These are phyloP conservation scores for Rhizopogon rudus DNA, from an alignment of 768 basidiomycete species.

Conservation along the genomic window DNA sequence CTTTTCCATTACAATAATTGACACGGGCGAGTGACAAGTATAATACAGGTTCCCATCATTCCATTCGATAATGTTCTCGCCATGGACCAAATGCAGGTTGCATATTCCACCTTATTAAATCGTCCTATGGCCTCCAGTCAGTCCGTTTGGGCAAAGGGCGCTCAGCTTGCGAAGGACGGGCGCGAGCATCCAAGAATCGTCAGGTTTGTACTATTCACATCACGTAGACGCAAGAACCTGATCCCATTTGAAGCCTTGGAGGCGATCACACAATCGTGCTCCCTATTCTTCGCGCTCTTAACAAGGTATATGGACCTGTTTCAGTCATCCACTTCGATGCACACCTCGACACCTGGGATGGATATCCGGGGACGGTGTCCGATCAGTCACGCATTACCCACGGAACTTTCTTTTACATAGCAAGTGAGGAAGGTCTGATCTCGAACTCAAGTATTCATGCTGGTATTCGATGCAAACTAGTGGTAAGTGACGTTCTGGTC, in stretches of 20 bases:
- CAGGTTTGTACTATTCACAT: slow-evolving; percentile 31
- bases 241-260: slow-evolving; percentile 40
- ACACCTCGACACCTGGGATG: slow-evolving; percentile 61
- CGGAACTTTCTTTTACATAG: slow-evolving; percentile 83
- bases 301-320: slow-evolving; percentile 77
- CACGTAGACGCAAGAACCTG: background rate
- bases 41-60: slow-evolving; percentile 58
- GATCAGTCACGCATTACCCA: slow-evolving; percentile 72
- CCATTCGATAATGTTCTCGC: slow-evolving; percentile 84
- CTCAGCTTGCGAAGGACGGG: slow-evolving; percentile 48
- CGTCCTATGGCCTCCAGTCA: slow-evolving; percentile 36
- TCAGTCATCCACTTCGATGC: slow-evolving; percentile 84
- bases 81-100: slow-evolving; percentile 82
- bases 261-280: slow-evolving; percentile 89
- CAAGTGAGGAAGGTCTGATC: slow-evolving; percentile 74
- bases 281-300: slow-evolving; percentile 75
- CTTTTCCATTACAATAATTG: background rate
- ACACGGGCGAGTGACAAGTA: background rate
- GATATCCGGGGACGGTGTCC: slow-evolving; percentile 34
- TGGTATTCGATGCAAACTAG: slow-evolving; percentile 77
- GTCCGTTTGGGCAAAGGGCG: slow-evolving; percentile 20
- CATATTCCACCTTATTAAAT: slow-evolving; percentile 71
- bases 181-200: slow-evolving; percentile 70
- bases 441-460: slow-evolving; percentile 74
- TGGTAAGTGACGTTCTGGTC: slow-evolving; percentile 26